Base-by-base conservation (phyloP, 2,329 filamentous ascomycete genomes). In the Penicillium oxalicum region DNA sequence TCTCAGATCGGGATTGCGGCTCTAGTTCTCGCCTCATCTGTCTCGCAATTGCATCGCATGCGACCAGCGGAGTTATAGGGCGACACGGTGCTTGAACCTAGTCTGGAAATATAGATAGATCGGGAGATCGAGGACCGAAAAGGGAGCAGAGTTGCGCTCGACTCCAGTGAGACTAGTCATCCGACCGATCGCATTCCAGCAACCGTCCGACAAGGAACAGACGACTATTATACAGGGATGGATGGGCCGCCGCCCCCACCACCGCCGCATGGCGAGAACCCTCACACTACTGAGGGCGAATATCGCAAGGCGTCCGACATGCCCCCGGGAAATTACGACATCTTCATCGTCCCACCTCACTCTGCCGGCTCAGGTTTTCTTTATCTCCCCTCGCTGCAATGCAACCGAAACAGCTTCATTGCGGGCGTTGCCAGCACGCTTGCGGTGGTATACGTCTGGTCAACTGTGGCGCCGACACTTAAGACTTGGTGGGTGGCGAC, bases 271-370 rank as follows among this genome's bases (percentile, higher is more conserved):
- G 89, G 90, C 70, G 78, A 83, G 64, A 85, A 83, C 58, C 87
- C 88, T 43, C 84, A 84, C 67, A 81, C 80, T 18, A 77, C 81
- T 44, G 77, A 81, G 34, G 74, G 76, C 26, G 66, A 68, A 52
- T 71, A 72, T 49, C 68, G 69, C 48, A 72, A 67, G 52, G 60
- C 67, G 5, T 70, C 69, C 44, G 86, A 87, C 48, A 75, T 96
- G 41, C 91, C 91, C 2, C 79, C 87, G 1, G 91, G 91, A 47
- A 94, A 93, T 66, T 97, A 95, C 71, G 91, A 97, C 74, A 95
- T 97, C 65, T 96, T 96, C 74, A 86, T 96, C 67, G 91, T 97
- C 62, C 91, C 91, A 6, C 88, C 91, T 40, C 90, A 95, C 69
- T 91, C 90, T 9, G 80, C 91, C 5, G 91, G 91, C 45, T 82